Evolutionary conservation across 305 asterid genomes (phyloP), one percentile per base, ranked within the genome.

Genomic region (Salvia sclarea): DNA sequence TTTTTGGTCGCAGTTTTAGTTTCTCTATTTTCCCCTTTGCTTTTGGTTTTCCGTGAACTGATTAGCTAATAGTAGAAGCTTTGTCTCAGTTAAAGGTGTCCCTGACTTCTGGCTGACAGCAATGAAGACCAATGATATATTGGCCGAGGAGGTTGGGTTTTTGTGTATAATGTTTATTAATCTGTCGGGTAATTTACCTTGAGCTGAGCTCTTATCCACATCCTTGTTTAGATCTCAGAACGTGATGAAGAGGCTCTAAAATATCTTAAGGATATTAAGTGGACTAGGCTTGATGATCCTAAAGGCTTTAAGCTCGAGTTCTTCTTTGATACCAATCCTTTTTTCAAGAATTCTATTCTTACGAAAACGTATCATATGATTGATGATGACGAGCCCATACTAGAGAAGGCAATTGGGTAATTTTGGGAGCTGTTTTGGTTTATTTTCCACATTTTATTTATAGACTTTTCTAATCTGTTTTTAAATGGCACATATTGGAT

Each of bases 301-400:
- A 84, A 83, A 86, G 96, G 97, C 47, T 88, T 91, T 67, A 91
- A 86, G 84, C 93, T 91, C 8, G 96, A 91, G 45, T 86, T 91
- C 77, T 79, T 75, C 82, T 86, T 91, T 47, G 88, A 82, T 70
- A 22, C 82, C 41, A 91, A 91, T 80, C 93, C 91, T 2, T 88
- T 78, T 75, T 91, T 91, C 78, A 88, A 88, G 83, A 88, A 88
- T 65, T 47, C 86, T 22, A 70, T 88, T 16, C 83, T 91, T 72
- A 85, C 88, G 3, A 88, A 91, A 72, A 83, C 83, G 0, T 91
- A 88, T 78, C 84, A 88, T 75, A 88, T 91, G 95, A 80, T 84
- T 63, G 88, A 86, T 74, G 97, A 88, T 4, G 87, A 86, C 28
- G 97, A 88, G 47, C 92, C 95, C 57, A 82, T 91, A 58, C 65